A percentile compares a stretch with the other conserved stretches of the same genome.
Evolutionary conservation across 2,329 filamentous ascomycete genomes (phyloP).

Genomic region (Akanthomyces uredinophilus): DNA sequence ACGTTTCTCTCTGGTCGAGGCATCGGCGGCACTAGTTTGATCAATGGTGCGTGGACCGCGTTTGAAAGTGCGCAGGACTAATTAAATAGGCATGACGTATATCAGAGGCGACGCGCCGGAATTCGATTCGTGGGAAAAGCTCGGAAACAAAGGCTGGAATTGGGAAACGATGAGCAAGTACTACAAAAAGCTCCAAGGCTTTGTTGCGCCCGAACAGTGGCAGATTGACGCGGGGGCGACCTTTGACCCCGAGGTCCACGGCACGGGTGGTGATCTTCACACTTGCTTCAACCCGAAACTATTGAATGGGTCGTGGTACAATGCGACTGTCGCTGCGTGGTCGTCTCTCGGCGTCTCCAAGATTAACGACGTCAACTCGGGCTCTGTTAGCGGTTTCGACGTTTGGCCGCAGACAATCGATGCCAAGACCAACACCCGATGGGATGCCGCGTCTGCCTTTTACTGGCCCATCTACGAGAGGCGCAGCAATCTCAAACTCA

Average conservation of each 20-base stretch:
- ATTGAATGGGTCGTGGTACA: constrained; percentile 29
- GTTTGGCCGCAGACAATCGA: constrained; percentile 38
- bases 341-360: constrained; percentile 26
- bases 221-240: constrained; percentile 32
- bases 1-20: constrained; percentile 32
- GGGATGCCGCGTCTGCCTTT: constrained; percentile 38
- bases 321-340: constrained; percentile 28
- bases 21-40: constrained; percentile 36
- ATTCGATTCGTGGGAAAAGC: constrained; percentile 38
- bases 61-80: neutral
- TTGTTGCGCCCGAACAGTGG: constrained; percentile 28
- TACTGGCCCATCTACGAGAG: constrained; percentile 31
- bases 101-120: constrained; percentile 38
- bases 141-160: constrained; percentile 41
- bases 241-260: constrained; percentile 31
- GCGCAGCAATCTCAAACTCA: constrained; percentile 34
- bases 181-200: constrained; percentile 38
- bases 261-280: constrained; percentile 29
- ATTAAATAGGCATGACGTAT: constrained; percentile 38
- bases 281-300: constrained; percentile 33
- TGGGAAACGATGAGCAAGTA: constrained; percentile 42
- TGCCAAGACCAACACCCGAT: constrained; percentile 29
- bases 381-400: constrained; percentile 33
- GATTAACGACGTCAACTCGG: constrained; percentile 35
- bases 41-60: constrained; percentile 29